Evolutionary conservation across 75 land plant species (phyloP).

Genomic region (Pinus albicaulis): DNA sequence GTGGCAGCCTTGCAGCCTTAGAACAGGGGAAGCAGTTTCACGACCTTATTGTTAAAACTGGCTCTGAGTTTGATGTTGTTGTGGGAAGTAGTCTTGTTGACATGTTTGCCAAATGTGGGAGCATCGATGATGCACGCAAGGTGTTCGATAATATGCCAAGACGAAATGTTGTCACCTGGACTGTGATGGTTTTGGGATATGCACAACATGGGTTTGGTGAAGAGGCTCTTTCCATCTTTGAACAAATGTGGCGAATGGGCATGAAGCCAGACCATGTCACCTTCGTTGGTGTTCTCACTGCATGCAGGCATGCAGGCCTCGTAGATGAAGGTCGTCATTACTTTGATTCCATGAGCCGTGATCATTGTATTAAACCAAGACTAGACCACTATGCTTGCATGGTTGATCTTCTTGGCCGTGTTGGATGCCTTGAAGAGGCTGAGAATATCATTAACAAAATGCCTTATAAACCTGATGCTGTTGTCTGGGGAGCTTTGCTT

Average conservation of each 20-base stretch:
- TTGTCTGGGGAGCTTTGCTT: slow-evolving; percentile 68
- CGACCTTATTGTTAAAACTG: slow-evolving; percentile 32
- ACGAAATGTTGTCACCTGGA: slow-evolving; percentile 75
- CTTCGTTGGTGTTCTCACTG: slow-evolving; percentile 65
- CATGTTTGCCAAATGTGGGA: slow-evolving; percentile 77
- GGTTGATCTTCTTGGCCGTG: slow-evolving; percentile 62
- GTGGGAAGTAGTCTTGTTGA: slow-evolving; percentile 47
- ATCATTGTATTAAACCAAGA: slow-evolving; percentile 32
- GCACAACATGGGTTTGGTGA: slow-evolving; percentile 64
- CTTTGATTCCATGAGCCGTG: slow-evolving; percentile 42
- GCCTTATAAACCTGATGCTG: slow-evolving; percentile 45
- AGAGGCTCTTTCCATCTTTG: slow-evolving; percentile 52
- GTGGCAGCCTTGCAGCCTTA: slow-evolving; percentile 51
- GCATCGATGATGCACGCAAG: slow-evolving; percentile 53
- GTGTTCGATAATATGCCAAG: slow-evolving; percentile 53
- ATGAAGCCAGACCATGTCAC: slow-evolving; percentile 58
- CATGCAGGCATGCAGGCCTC: slow-evolving; percentile 68
- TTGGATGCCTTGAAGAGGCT: slow-evolving; percentile 50
- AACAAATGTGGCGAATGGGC: slow-evolving; percentile 43
- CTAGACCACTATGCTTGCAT: slow-evolving; percentile 73
- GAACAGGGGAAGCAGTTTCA: slow-evolving; percentile 57
- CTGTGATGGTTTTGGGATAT: slow-evolving; percentile 63
- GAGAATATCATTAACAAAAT: slow-evolving; percentile 42
- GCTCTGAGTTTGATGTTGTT: slow-evolving; percentile 26
- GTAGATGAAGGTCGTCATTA: slow-evolving; percentile 36